Percentiles rank a stretch among this genome's conserved stretches.
phyloP scores from a whole-genome alignment of 2,329 filamentous ascomycete genomes.

The Fusarium incarnatum region DNA sequence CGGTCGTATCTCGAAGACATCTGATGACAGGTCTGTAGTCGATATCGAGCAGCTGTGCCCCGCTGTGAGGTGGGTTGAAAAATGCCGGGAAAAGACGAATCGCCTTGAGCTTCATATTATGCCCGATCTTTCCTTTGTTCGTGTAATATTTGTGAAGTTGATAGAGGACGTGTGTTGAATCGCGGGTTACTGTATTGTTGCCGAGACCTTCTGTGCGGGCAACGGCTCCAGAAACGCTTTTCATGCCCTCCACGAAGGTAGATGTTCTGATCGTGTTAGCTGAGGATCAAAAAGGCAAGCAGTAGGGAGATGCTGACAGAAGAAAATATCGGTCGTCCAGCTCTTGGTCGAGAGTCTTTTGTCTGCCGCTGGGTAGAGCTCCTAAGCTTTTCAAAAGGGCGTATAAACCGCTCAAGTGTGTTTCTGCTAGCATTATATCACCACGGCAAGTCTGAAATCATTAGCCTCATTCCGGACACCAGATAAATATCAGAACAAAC shows the following conservation, averaged over 20 bases:
- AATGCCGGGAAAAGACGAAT: slow-evolving; percentile 20
- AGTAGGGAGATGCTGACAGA: background rate
- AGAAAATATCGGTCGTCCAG: slow-evolving; percentile 14
- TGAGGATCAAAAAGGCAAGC: rapidly evolving
- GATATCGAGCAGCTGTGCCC: background rate
- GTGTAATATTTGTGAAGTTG: slow-evolving; percentile 4
- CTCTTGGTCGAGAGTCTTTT: slow-evolving; percentile 10
- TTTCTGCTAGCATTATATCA: slow-evolving; percentile 6
- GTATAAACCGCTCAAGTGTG: slow-evolving; percentile 8
- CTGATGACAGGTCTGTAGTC: background rate
- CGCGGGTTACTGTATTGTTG: rapidly evolving
- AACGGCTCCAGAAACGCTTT: background rate
- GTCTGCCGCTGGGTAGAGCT: rapidly evolving
- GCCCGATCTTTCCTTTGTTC: background rate
- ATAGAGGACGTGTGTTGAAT: background rate
- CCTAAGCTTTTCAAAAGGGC: background rate
- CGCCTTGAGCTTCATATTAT: slow-evolving; percentile 10
- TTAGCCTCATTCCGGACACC: rapidly evolving
- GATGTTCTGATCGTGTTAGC: background rate
- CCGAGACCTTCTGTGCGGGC: background rate
- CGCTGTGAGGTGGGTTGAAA: background rate
- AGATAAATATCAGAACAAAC: background rate
- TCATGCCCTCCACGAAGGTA: slow-evolving; percentile 1
- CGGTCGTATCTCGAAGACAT: background rate
- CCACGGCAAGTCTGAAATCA: slow-evolving; percentile 2